Conservation (phyloP, 192 early-diverging fungal species). For the Entomortierella beljakovae region DNA sequence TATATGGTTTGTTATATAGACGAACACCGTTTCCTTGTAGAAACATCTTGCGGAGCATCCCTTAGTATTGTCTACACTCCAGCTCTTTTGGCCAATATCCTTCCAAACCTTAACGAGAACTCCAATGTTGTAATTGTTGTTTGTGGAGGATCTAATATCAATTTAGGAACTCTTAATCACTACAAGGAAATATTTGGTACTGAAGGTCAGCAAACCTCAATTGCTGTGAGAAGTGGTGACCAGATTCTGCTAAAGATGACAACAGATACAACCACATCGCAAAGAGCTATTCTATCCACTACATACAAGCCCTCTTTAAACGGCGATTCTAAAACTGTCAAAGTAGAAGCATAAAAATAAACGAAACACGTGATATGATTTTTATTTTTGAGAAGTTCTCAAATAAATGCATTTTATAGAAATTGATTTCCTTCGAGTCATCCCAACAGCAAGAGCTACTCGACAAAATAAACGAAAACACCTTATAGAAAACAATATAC, state of each 20-base stretch:
- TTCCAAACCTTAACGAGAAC: constrained; percentile 63
- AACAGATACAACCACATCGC: constrained; percentile 23
- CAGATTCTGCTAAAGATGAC: constrained; percentile 70
- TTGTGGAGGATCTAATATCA: constrained; percentile 76
- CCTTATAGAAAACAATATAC: background rate
- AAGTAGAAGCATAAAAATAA: background rate
- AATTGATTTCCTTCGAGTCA: no score
- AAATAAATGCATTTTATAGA: no score
- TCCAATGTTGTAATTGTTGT: constrained; percentile 77
- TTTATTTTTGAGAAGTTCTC: no score
- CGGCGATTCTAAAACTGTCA: background rate
- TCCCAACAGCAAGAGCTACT: no score
- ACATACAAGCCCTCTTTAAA: constrained; percentile 1
- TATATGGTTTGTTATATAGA: constrained; percentile 41
- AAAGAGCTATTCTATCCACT: constrained; percentile 29
- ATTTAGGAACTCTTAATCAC: constrained; percentile 65
- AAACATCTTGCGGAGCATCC: constrained; percentile 71
- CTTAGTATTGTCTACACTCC: constrained; percentile 70
- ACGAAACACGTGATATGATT: no score
- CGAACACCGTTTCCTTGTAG: constrained; percentile 69
- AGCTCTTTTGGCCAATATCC: constrained; percentile 68
- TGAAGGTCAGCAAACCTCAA: constrained; percentile 64
- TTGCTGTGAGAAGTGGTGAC: constrained; percentile 76
- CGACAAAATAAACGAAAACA: no score
- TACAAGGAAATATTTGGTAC: constrained; percentile 65